Evolutionary conservation across 2,329 filamentous ascomycete species (phyloP), one percentile per base, ranked within the genome.

Genomic region (Sarocladiaceae sp.): DNA sequence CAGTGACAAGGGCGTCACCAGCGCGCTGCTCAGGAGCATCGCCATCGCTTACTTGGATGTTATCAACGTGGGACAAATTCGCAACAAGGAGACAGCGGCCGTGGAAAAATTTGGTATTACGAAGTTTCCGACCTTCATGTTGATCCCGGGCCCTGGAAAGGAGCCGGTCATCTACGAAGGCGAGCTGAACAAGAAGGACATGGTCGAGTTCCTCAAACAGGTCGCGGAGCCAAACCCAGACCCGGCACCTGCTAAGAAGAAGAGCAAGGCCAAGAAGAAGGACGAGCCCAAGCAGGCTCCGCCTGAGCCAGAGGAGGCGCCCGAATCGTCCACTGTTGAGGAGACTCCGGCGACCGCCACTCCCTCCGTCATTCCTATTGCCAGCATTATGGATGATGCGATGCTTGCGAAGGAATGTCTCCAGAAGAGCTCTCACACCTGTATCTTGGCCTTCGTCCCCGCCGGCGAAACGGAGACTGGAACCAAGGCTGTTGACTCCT

Each of bases 1-100:
- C 65, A 94, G 87, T 2, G 87, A 95, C 46, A 98, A 97, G 70
- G 88, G 89, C 18, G 83, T 85, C 5, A 91, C 87, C 1, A 91
- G 87, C 59, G 80, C 89, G 10, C 72, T 95, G 19, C 68, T 96
- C 51, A 86, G 85, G 62, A 83, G 88, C 48, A 64, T 97, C 44
- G 90, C 93, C 6, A 88, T 96, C 55, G 93, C 97, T 60, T 98
- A 91, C 64, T 73, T 93, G 20, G 89, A 83, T 27, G 78, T 80
- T 45, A 80, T 97, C 50, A 74, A 77, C 3, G 73, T 98, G 27
- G 91, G 81, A 7, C 91, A 97, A 64, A 76, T 95, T 45, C 80
- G 89, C 46, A 74, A 84, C 67, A 95, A 90, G 64, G 88, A 96
- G 63, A 74, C 74, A 44, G 76, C 73, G 32, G 75, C 83, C 0